Evolutionary conservation across 495 filamentous ascomycete species (phyloP).

Genomic region (Chaetomium tenue): DNA sequence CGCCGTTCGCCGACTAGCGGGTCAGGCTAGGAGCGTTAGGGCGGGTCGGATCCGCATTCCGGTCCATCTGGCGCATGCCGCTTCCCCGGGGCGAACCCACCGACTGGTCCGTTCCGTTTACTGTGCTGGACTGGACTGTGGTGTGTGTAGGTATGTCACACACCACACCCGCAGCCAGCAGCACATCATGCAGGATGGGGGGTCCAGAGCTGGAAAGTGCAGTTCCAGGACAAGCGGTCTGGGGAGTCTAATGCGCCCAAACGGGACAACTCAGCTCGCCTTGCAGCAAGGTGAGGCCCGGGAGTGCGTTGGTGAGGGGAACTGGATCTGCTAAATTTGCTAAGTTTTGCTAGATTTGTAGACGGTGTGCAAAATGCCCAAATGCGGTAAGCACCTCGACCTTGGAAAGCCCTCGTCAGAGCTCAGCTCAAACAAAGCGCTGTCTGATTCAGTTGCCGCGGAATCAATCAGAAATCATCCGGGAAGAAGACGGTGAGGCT

Average conservation of each 20-base stretch:
- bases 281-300: neutral
- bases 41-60: constrained; percentile 11
- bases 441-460: no score
- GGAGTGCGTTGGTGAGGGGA: neutral
- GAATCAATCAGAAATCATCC: no score
- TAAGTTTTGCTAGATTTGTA: no score
- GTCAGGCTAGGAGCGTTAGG: neutral
- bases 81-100: constrained; percentile 3
- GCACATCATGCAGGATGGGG: neutral
- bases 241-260: neutral
- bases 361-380: no score
- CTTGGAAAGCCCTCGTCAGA: no score
- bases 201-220: neutral
- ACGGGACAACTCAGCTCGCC: neutral
- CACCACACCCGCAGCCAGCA: no score
- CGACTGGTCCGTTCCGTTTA: constrained; percentile 4
- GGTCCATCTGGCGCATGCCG: constrained; percentile 9
- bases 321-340: no score
- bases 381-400: no score
- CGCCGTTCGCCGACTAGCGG: neutral
- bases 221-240: neutral
- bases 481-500: constrained; percentile 2
- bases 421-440: no score
- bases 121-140: no score
- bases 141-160: no score